Evolutionary conservation across 306 rosid species (phyloP), one percentile per base, ranked within the genome.

Genomic region (Alnus rubra): DNA sequence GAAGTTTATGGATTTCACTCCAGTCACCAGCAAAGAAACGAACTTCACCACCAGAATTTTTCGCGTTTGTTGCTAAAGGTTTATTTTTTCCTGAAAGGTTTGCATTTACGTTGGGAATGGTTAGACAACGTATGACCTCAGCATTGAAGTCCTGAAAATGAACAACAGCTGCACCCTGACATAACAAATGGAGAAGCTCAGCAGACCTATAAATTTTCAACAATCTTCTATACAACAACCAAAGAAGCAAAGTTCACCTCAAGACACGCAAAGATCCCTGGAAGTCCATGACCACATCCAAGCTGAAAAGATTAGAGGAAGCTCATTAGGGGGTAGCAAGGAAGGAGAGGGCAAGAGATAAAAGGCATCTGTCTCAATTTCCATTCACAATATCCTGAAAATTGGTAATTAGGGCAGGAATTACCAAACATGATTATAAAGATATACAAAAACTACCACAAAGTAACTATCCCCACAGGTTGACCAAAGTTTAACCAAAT

Each of bases 101-200:
- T 49, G 94, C 88, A 55, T 86, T 84, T 53, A 95, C 75, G 81
- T 91, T 95, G 42, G 96, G 98, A 71, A 95, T 85, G 70, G 99
- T 95, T 39, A 92, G 94, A 76, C 87, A 85, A 42, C 79, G 92
- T 76, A 95, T 87, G 81, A 93, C 98, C 87, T 92, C 97, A 0
- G 86, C 94, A 69, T 92, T 95, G 85, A 95, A 95, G 87, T 95
- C 98, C 89, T 95, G 98, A 81, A 92, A 95, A 88, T 95, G 97
- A 69, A 91, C 85, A 1, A 88, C 83, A 83, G 85, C 87, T 44
- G 98, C 97, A 28, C 94, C 96, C 98, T 95, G 71, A 74, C 50
- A 73, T 84, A 80, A 77, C 14, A 73, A 63, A 55, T 63, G 76
- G 23, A 88, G 75, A 76, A 60, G n/a, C 39, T 52, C 71, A 70